These are phyloP conservation scores for Hymenoscyphus repandus DNA, from an alignment of 2,329 filamentous ascomycete genomes.

Conservation along the genomic window DNA sequence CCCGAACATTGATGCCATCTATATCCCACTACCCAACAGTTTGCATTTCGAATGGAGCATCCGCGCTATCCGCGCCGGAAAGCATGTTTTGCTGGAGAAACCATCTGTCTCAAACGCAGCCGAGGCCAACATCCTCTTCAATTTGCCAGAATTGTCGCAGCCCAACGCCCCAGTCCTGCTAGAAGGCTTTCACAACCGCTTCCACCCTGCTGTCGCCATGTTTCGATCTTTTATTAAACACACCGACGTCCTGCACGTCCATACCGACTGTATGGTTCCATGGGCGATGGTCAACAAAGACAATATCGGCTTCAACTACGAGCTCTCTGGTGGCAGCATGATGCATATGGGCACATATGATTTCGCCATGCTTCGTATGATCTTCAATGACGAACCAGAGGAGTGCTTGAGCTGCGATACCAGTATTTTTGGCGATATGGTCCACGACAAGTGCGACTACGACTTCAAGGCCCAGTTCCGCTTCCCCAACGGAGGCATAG, in stretches of 20 bases:
- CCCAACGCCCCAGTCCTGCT: slow-evolving; percentile 40
- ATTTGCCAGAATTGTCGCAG: slow-evolving; percentile 30
- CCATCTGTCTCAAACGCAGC: slow-evolving; percentile 41
- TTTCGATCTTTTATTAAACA: slow-evolving; percentile 37
- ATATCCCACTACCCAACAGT: slow-evolving; percentile 42
- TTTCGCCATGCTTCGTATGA: slow-evolving; percentile 33
- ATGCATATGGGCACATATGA: slow-evolving; percentile 37
- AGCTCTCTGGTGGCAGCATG: slow-evolving; percentile 29
- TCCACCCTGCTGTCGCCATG: slow-evolving; percentile 41
- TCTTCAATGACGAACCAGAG: slow-evolving; percentile 34
- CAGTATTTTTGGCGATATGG: slow-evolving; percentile 2
- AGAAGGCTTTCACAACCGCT: slow-evolving; percentile 47
- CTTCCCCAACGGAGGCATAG: slow-evolving; percentile 35
- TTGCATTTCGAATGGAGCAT: slow-evolving; percentile 42
- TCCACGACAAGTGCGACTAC: slow-evolving; percentile 29
- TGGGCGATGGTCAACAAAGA: slow-evolving; percentile 28
- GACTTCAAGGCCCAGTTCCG: slow-evolving; percentile 33
- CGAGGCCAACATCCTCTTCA: slow-evolving; percentile 42
- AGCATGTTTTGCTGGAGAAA: slow-evolving; percentile 56
- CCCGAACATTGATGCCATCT: slow-evolving; percentile 42
- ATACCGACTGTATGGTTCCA: slow-evolving; percentile 31
- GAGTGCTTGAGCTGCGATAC: slow-evolving; percentile 27
- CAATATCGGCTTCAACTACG: slow-evolving; percentile 39
- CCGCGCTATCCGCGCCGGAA: slow-evolving; percentile 46
- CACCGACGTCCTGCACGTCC: slow-evolving; percentile 33